These are phyloP conservation scores for Setaria viridis DNA, from an alignment of 202 grass and related monocot species.

Conservation along the genomic window DNA sequence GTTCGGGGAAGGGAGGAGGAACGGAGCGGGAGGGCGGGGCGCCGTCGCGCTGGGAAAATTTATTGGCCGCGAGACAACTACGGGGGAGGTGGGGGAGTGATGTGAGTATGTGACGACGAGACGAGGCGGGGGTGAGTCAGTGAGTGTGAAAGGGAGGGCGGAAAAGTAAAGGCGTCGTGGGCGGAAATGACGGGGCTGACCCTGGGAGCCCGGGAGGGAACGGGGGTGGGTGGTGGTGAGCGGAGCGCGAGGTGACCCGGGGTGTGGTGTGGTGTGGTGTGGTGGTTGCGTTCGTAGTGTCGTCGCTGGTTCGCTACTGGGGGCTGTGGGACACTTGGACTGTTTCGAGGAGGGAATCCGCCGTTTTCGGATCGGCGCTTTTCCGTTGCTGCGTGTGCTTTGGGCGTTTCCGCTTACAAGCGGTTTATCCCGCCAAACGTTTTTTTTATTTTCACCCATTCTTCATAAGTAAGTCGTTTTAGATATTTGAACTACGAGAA, in stretches of 20 bases:
- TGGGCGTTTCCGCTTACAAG: no score
- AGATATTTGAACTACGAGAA: no score
- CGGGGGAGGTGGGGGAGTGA: not conserved
- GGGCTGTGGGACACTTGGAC: slow-evolving; percentile 40
- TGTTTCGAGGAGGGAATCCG: slow-evolving; percentile 10
- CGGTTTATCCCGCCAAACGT: no score
- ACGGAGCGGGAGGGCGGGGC: not conserved
- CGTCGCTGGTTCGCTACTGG: not conserved
- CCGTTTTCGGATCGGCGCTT: not conserved
- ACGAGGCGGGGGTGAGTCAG: not conserved
- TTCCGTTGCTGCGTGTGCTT: not conserved
- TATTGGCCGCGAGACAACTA: not conserved
- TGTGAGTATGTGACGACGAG: not conserved
- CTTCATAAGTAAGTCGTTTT: no score
- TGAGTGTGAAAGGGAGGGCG: slow-evolving; percentile 25
- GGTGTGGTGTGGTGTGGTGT: no score
- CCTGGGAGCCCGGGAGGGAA: not conserved
- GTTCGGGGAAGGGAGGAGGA: slow-evolving; percentile 43
- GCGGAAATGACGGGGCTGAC: slow-evolving; percentile 40
- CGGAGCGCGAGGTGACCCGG: not conserved
- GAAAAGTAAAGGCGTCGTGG: slow-evolving; percentile 24
- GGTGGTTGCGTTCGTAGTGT: not conserved
- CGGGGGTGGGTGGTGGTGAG: not conserved
- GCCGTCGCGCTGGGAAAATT: slow-evolving; percentile 41
- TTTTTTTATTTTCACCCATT: no score